Evolutionary conservation across 2,329 filamentous ascomycete genomes (phyloP), one percentile per base, ranked within the genome.

Genomic region (Kalaharituber pfeilii): DNA sequence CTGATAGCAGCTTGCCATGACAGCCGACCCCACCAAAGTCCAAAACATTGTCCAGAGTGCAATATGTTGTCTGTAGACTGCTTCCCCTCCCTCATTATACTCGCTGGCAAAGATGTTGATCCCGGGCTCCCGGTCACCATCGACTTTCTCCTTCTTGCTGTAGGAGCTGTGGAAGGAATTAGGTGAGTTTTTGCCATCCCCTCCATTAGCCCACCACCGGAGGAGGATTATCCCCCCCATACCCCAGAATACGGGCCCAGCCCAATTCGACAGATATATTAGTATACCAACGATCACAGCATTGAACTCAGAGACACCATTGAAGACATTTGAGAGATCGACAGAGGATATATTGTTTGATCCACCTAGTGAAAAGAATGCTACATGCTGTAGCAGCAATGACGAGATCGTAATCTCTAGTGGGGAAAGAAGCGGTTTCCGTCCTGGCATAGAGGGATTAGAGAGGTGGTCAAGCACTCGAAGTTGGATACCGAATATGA

Each of bases 281-380:
- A 98, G 73, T 2, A 85, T 58, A 0, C 86, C 91, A 15, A 98
- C 91, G 15, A 80, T 75, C n/a, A 79, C 59, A 58, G 91, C 73
- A 65, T 84, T 88, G 72, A 93, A 98, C 54, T 75, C 78, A 50
- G 75, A 77, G 33, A 98, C 75, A 58, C 91, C 91, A 64, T 98
- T 98, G 70, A 98, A 98, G 0, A 88, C 88, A 65, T 82, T 94
- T 5, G 86, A 93, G 20, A 98, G 76, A 65, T 96, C 88, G 63
- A 98, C 79, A n/a, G 84, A 89, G 11, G 88, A 94, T 61, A 98
- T 94, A 39, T 91, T 84, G 67, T 98, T 98, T 49, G 85, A 86
- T 66, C 87, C 87, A 24, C 88, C 91, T 59, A 86, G 79, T 27
- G 86, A 82, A 66, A 96, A 98, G 74, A 94, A 98, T 51, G 82